phyloP scores from a whole-genome alignment of 1,139 yeast genomes.

The Saccharomyces hybrid region DNA sequence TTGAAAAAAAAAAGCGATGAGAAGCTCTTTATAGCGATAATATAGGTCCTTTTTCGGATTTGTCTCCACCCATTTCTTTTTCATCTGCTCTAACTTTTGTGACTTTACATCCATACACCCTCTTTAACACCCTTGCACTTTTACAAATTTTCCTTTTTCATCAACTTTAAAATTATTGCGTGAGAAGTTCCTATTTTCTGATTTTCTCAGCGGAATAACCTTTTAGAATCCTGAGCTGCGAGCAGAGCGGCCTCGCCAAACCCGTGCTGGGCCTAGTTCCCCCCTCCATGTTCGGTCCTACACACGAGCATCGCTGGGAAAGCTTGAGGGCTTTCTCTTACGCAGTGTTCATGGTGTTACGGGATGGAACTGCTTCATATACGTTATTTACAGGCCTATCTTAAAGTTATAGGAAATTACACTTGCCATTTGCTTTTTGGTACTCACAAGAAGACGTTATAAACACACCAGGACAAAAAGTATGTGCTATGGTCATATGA shows the following conservation, averaged over 20 bases:
- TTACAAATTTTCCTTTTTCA: background rate
- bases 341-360: background rate
- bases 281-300: background rate
- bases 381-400: background rate
- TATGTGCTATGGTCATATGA: constrained; percentile 11
- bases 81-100: background rate
- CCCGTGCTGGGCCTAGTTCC: background rate
- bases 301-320: background rate
- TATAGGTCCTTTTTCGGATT: background rate
- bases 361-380: background rate
- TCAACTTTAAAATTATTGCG: background rate
- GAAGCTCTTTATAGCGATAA: background rate
- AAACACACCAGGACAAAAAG: constrained; percentile 21
- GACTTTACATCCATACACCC: background rate
- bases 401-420: background rate
- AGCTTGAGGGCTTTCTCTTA: background rate
- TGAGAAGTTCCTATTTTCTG: background rate
- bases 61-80: background rate
- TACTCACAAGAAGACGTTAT: background rate
- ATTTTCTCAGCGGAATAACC: background rate
- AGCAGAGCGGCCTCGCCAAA: background rate
- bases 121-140: background rate
- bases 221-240: background rate
- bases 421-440: background rate
- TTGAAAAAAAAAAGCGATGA: background rate